phyloP scores from a whole-genome alignment of 1,284 basidiomycete species.

The Ceratobasidium sp. region DNA sequence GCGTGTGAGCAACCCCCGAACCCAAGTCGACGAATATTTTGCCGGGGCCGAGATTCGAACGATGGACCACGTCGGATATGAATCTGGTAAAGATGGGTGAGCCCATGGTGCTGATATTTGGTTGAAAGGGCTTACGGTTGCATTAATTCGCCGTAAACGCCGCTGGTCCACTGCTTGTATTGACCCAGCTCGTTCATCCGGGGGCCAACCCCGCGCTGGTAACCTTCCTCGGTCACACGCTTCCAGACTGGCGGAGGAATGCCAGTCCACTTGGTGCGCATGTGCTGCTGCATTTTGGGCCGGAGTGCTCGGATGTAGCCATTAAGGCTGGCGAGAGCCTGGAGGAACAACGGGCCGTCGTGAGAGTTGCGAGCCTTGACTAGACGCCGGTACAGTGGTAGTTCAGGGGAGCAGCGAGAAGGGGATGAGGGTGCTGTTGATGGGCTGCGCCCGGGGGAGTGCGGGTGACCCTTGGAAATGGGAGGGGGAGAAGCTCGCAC shows the following conservation, averaged over 20 bases:
- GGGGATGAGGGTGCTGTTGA: conserved; percentile 25
- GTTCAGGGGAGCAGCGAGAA: conserved; percentile 11
- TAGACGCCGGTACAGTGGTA: conserved; percentile 39
- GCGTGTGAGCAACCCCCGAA: conserved; percentile 50
- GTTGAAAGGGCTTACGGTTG: conserved; percentile 45
- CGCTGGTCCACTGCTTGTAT: conserved; percentile 50
- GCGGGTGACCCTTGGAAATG: conserved; percentile 27
- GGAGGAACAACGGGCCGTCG: conserved; percentile 49
- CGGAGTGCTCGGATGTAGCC: conserved; percentile 43
- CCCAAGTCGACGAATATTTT: conserved; percentile 50
- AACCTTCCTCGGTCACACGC: conserved; percentile 49
- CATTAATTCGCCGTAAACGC: conserved; percentile 51
- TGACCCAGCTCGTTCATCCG: conserved; percentile 48
- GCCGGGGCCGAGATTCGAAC: conserved; percentile 46
- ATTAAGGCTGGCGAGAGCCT: conserved; percentile 46
- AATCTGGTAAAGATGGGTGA: conserved; percentile 43
- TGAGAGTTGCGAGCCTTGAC: conserved; percentile 48
- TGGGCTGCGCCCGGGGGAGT: conserved; percentile 20
- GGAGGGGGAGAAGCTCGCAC: conserved; percentile 37
- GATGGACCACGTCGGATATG: conserved; percentile 50
- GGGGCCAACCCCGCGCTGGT: conserved; percentile 50
- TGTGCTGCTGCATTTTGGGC: conserved; percentile 43
- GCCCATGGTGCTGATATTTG: not conserved
- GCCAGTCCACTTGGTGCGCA: conserved; percentile 44
- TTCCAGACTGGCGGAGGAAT: conserved; percentile 49